Evolutionary conservation across 2,329 filamentous ascomycete species (phyloP).

Genomic region (Colletotrichum coccodes): DNA sequence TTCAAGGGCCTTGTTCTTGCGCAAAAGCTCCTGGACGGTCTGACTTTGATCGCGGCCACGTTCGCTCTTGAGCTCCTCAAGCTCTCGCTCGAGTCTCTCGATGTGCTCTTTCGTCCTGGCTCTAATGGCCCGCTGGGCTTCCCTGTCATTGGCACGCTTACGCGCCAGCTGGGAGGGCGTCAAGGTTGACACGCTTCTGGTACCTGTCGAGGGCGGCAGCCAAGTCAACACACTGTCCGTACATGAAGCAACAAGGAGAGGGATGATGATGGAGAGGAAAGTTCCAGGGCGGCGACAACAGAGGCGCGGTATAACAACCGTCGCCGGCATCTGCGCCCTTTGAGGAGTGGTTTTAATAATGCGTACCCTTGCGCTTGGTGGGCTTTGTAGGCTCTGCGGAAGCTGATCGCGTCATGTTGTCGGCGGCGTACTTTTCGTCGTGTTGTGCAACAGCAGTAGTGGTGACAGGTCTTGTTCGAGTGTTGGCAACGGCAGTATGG

Average conservation of each 20-base stretch:
- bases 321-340: not conserved
- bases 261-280: slow-evolving; percentile 17
- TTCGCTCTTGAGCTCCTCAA: slow-evolving; percentile 73
- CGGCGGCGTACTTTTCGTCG: slow-evolving; percentile 23
- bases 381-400: slow-evolving; percentile 55
- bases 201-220: slow-evolving; percentile 48
- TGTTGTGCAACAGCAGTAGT: slow-evolving; percentile 27
- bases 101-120: slow-evolving; percentile 90
- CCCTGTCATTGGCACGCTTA: slow-evolving; percentile 91
- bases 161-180: slow-evolving; percentile 89
- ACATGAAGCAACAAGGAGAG: slow-evolving; percentile 2
- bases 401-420: slow-evolving; percentile 53
- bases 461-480: slow-evolving; percentile 26
- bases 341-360: not conserved
- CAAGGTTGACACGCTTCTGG: slow-evolving; percentile 85
- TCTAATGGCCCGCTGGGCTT: slow-evolving; percentile 88
- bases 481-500: slow-evolving; percentile 30
- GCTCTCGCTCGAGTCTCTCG: slow-evolving; percentile 78
- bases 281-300: not conserved
- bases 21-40: slow-evolving; percentile 61
- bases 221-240: slow-evolving; percentile 14
- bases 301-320: not conserved
- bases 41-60: slow-evolving; percentile 60
- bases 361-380: slow-evolving; percentile 58
- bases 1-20: slow-evolving; percentile 64